A percentile compares a stretch with the other conserved stretches of the same genome.
These are phyloP conservation scores for Cryptococcus floricola DNA, from an alignment of 1,284 basidiomycete genomes.

Conservation along the genomic window DNA sequence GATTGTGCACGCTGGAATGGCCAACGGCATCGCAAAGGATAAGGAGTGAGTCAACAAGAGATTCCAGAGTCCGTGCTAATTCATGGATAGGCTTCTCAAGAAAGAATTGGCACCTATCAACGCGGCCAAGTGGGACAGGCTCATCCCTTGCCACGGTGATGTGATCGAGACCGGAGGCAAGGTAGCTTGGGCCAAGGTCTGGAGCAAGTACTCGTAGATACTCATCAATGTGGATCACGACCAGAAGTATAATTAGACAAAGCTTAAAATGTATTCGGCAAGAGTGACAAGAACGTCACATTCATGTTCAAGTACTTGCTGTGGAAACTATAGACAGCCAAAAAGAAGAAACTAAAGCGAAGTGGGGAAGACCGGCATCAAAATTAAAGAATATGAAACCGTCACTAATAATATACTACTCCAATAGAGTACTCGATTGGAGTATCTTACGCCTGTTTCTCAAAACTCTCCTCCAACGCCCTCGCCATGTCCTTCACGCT, in stretches of 20 bases:
- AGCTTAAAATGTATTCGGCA: neutral
- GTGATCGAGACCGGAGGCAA: conserved; percentile 74
- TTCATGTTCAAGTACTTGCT: too few relatives aligned
- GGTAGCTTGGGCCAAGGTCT: conserved; percentile 60
- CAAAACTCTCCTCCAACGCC: conserved; percentile 25
- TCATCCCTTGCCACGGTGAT: conserved; percentile 88
- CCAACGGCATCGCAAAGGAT: conserved; percentile 57
- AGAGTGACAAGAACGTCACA: too few relatives aligned
- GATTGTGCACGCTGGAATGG: conserved; percentile 58
- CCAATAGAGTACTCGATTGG: too few relatives aligned
- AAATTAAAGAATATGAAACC: neutral
- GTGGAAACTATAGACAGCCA: too few relatives aligned
- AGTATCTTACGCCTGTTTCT: too few relatives aligned
- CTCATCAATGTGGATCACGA: too few relatives aligned
- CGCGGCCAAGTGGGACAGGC: conserved; percentile 67
- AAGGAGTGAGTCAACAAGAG: conserved; percentile 56
- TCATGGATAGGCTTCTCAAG: conserved; percentile 21
- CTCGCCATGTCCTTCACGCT: conserved; percentile 31
- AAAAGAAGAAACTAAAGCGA: too few relatives aligned
- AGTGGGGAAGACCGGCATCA: neutral
- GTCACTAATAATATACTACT: neutral
- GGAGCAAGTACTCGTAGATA: conserved; percentile 31
- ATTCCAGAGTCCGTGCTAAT: neutral
- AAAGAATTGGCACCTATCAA: conserved; percentile 37
- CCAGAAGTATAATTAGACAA: neutral